Base-by-base conservation (phyloP, 371 early-diverging fungal genomes). In the Astathelohania contejeani region DNA sequence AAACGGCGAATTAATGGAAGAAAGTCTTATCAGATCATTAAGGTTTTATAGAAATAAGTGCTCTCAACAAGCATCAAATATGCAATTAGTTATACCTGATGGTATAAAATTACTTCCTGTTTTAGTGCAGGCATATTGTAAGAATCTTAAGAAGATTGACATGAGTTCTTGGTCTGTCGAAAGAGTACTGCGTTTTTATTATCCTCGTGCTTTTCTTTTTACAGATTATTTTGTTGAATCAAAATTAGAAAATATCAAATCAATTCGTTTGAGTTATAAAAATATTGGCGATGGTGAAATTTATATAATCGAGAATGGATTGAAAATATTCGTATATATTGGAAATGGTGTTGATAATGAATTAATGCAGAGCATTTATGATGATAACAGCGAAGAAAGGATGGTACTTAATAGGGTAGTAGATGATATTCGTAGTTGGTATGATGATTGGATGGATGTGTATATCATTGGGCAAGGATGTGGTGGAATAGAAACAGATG, bases 31-130 rank as follows among this genome's bases (percentile, higher is more conserved):
- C 14, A 60, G 49, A 29, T 42, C 60, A 16, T 49, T 72, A 1
- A 40, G 39, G 12, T 58, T 42, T 19, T 75, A 75, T 39, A 68
- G 69, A 51, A 63, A 46, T 26, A 61, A 58, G 14, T 64, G 67
- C 44, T 62, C 63, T n/a, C 53, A 60, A 58, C 56, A 67, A 9
- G 40, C 65, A 10, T 49, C 62, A 1, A 10, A 42, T 16, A 60
- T 56, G 10, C 75, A 75, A 44, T 55, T 75, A 7, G 67, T 71
- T 32, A 40, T 75, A 12, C 76, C 76, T 1, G 73, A 73, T 12
- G 49, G 53, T n/a, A 43, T 68, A 7, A 75, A 73, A 49, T 22
- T 49, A 2, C 55, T 75, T 14, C 76, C 76, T 44, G 55, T 63
- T 10, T 54, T 75, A 14, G 38, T 60, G 18, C 69, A 71, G 46